Base-by-base conservation (phyloP, 1,284 basidiomycete genomes). In the Ustilago nuda region DNA sequence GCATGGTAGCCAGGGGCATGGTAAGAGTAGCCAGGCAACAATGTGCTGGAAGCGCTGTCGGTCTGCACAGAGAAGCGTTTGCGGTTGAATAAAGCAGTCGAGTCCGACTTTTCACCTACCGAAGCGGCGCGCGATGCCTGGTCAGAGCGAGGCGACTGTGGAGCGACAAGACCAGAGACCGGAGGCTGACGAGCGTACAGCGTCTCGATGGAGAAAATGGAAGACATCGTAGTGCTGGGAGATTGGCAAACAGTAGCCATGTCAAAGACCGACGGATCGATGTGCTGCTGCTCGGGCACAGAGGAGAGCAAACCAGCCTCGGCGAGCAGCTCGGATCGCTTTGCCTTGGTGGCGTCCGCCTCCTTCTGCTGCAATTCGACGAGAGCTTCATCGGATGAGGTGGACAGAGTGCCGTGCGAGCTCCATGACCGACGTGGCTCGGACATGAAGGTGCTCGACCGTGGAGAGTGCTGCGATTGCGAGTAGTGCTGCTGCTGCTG, bases 31-130 rank as follows among this genome's bases (percentile, higher is more conserved):
- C 66, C 41, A n/a, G 72, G 72, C 37, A 74, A 27, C 1, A 54
- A 46, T 1, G 66, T 74, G 66, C 72, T 74, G 19, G 62, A 62
- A 15, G 62, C 72, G 53, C 72, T 74, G 37, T 66, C 56, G 39
- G 72, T 74, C 41, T 66, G 72, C 5, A 74, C 63, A 15, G 72
- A 74, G 39, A 59, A 65, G 33, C 72, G 66, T 37, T 63, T 74
- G 65, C 55, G 65, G 54, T 69, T 63, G 58, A 55, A 56, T 37
- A 60, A 32, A 12, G 70, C 62, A 39, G 66, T 74, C 41, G 72
- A 62, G 33, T 74, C 72, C 35, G 63, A 69, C 39, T 23, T 55
- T 5, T 56, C 72, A 33, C 55, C 63, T 8, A 71, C 45, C 2
- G 72, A 75, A 46, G 72, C 72, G 12, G 72, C 67, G 23, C 56